These are phyloP conservation scores for Sporothrix pseudoabietina DNA, from an alignment of 2,329 filamentous ascomycete genomes.

Conservation along the genomic window DNA sequence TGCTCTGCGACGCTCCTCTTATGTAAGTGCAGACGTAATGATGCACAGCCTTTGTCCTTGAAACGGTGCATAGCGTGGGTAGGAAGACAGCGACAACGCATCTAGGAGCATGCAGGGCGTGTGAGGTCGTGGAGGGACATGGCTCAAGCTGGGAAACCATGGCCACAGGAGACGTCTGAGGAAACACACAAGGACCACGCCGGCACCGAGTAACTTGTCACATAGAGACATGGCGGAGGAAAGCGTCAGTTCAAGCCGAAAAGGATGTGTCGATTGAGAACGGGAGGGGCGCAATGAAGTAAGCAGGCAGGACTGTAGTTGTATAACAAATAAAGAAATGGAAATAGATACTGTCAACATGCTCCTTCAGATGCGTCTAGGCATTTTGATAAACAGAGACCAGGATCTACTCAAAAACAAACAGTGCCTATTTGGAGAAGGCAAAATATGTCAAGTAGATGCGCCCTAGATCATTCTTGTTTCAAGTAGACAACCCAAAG, in stretches of 20 bases:
- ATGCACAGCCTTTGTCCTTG: background rate
- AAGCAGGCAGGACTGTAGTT: background rate
- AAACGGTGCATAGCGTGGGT: no score
- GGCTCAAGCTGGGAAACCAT: background rate
- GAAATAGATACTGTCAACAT: background rate
- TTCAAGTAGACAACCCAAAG: slow-evolving; percentile 22
- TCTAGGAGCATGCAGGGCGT: background rate
- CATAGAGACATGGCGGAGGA: background rate
- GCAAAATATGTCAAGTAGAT: background rate
- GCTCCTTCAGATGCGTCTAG: no score
- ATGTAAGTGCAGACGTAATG: background rate
- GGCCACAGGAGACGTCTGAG: no score
- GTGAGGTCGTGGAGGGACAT: background rate
- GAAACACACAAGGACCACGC: background rate
- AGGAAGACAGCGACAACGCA: background rate
- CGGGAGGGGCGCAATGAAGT: background rate
- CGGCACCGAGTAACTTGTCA: background rate
- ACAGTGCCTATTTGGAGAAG: background rate
- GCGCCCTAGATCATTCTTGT: background rate
- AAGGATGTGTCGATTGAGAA: no score
- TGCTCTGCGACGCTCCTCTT: background rate
- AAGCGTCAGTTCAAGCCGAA: background rate
- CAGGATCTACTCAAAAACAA: background rate
- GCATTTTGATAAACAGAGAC: background rate
- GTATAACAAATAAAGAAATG: background rate